Base-by-base conservation (phyloP, 208 protist species). In the Endotrypanum monterogeii region DNA sequence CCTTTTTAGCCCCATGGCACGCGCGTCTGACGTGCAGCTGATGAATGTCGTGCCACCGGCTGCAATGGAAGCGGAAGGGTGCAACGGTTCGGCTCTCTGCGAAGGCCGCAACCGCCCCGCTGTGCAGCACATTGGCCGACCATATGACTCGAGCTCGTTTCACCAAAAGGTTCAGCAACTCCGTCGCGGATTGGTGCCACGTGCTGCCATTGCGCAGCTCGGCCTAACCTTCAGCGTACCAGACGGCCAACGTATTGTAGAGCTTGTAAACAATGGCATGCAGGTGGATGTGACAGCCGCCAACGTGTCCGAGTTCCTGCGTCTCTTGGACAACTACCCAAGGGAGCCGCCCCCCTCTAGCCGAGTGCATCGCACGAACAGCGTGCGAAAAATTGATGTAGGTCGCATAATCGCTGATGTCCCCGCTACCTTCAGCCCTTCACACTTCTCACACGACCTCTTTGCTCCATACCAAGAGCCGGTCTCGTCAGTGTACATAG, bases 211-310 rank as follows among this genome's bases (percentile, higher is more conserved):
- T 35, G 74, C 87, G 57, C 81, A 84, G 44, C 82, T 93, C 0
- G 86, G 84, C 32, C 82, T 95, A 20, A 92, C 90, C 28, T 95
- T 95, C 83, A 87, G 85, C 77, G 57, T 89, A 16, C 88, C 88
- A 0, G 85, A 87, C 56, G 84, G 80, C n/a, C 80, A 82, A 25
- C 82, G 83, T 14, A 76, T 94, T 48, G 82, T 94, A 25, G 86
- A 92, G 71, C 78, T 94, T 11, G 77, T 94, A 71, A 84, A 84
- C 52, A 85, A 92, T 63, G 90, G 90, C 76, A 84, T 89, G 69
- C 85, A 92, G 79, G 84, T 92, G 23, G 74, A 73, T 37, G 90
- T 94, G 18, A 90, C 87, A 20, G 73, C 84, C 14, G 83, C 88
- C 35, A 94, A 94, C 71, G 84, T 86, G 7, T 11, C 51, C n/a